Percentiles rank a stretch among this genome's conserved stretches.
phyloP scores from a whole-genome alignment of 1,139 yeast genomes.

The Hansenula sp. region DNA sequence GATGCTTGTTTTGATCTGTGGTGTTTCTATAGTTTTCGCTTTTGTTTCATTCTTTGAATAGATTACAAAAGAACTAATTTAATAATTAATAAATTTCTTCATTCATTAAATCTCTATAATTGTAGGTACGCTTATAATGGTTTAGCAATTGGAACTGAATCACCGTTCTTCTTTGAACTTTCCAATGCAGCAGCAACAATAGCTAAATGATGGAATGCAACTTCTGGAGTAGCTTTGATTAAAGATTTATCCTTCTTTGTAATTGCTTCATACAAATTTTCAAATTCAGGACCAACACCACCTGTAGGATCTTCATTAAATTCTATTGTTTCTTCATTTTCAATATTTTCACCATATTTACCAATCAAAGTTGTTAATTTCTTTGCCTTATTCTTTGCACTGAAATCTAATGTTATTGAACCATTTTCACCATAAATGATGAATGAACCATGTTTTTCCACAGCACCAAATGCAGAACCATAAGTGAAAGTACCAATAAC shows the following conservation, averaged over 20 bases:
- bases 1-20: conserved; percentile 78
- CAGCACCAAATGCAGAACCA: conserved; percentile 87
- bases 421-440: conserved; percentile 78
- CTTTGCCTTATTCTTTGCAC: conserved; percentile 42
- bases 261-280: conserved; percentile 70
- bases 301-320: conserved; percentile 47
- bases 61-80: conserved; percentile 1
- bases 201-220: conserved; percentile 89
- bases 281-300: conserved; percentile 63
- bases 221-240: conserved; percentile 59
- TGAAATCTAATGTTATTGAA: conserved; percentile 58
- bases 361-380: conserved; percentile 38
- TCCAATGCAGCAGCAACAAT: conserved; percentile 80
- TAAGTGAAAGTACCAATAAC: conserved; percentile 85
- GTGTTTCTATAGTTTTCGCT: conserved; percentile 57
- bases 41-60: conserved; percentile 19
- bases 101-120: too few relatives aligned
- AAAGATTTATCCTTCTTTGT: conserved; percentile 54
- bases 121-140: conserved; percentile 6
- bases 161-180: conserved; percentile 60
- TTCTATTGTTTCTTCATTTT: conserved; percentile 31
- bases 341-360: conserved; percentile 30
- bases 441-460: conserved; percentile 62
- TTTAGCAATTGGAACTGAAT: conserved; percentile 44
- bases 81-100: too few relatives aligned